Conservation (phyloP, 768 basidiomycete species). For the Boletus sp. region DNA sequence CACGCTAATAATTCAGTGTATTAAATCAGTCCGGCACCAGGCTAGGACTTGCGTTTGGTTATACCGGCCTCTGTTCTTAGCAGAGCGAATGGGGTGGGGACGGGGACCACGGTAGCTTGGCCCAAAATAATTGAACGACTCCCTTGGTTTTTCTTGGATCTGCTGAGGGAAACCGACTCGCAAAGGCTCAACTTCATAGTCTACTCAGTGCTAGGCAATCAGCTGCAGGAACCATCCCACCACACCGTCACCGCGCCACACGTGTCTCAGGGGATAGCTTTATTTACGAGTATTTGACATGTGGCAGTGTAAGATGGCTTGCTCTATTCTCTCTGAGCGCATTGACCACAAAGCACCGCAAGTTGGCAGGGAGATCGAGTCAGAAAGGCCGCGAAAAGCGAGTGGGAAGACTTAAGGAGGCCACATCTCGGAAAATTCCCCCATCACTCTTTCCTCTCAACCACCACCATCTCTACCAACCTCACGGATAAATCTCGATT, state of each 20-base stretch:
- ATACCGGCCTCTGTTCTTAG: background rate
- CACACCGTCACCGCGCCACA: no score
- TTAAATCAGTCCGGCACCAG: no score
- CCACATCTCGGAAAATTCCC: background rate
- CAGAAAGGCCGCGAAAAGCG: slow-evolving; percentile 8
- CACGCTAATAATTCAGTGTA: no score
- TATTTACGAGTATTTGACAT: slow-evolving; percentile 18
- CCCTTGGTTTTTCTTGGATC: no score
- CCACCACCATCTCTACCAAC: slow-evolving; percentile 18
- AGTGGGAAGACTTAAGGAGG: slow-evolving; percentile 17
- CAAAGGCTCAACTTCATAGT: background rate
- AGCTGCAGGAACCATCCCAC: background rate
- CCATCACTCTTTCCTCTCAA: slow-evolving; percentile 14
- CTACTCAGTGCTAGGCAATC: background rate
- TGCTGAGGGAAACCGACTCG: no score
- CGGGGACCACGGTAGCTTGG: no score
- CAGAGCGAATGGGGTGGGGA: no score
- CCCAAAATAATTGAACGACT: no score
- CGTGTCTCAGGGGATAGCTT: background rate
- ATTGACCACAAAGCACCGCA: slow-evolving; percentile 32
- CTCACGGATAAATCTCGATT: background rate
- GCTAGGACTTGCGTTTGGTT: background rate
- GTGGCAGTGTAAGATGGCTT: slow-evolving; percentile 14
- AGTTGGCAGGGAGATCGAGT: slow-evolving; percentile 12
- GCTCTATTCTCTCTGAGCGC: background rate